Evolutionary conservation across 192 early-diverging fungal genomes (phyloP).

Genomic region (Thamnidium elegans): DNA sequence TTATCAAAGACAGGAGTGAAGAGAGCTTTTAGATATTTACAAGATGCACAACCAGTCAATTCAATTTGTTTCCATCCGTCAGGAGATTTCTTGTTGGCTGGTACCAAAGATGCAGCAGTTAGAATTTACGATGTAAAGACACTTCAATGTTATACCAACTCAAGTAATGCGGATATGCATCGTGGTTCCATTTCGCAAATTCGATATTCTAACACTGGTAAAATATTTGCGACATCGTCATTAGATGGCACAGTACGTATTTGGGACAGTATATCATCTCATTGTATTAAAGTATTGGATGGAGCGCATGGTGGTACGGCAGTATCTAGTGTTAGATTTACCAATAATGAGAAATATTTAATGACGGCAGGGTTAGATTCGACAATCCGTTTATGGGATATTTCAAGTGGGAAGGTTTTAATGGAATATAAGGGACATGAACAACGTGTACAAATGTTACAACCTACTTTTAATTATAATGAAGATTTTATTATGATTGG

Average conservation of each 20-base stretch:
- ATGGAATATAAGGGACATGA: conserved; percentile 69
- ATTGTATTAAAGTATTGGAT: conserved; percentile 71
- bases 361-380: conserved; percentile 82
- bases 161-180: conserved; percentile 48
- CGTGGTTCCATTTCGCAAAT: conserved; percentile 62
- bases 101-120: conserved; percentile 74
- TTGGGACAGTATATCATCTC: conserved; percentile 79
- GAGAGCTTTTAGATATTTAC: conserved; percentile 78
- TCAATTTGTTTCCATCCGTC: conserved; percentile 92
- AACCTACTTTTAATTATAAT: conserved; percentile 62
- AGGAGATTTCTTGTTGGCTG: conserved; percentile 81
- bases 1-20: conserved; percentile 79
- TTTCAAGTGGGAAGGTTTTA: conserved; percentile 66
- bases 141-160: conserved; percentile 72
- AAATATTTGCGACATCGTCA: conserved; percentile 71
- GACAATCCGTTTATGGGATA: conserved; percentile 77
- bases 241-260: conserved; percentile 84
- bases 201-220: conserved; percentile 67
- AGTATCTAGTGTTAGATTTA: conserved; percentile 73
- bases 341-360: conserved; percentile 72
- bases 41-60: conserved; percentile 74
- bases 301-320: conserved; percentile 74
- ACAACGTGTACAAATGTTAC: conserved; percentile 40
- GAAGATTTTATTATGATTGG: conserved; percentile 68
- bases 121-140: conserved; percentile 87